Base-by-base conservation (phyloP, 352 stramenopile genomes). In the Globisporangium irregulare region DNA sequence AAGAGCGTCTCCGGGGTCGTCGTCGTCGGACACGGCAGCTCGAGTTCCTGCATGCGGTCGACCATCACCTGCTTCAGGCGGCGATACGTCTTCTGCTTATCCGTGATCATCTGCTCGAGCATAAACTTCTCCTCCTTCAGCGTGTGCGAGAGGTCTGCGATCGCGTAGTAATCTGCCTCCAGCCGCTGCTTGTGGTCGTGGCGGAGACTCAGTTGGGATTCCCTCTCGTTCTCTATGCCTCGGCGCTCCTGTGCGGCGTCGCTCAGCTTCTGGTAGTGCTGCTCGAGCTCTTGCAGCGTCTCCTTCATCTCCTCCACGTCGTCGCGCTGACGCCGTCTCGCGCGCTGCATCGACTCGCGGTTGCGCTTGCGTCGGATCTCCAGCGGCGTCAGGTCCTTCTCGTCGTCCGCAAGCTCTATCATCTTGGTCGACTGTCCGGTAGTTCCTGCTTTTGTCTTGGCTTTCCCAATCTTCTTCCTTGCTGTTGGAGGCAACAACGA, bases 91-190 rank as follows among this genome's bases (percentile, higher is more conserved):
- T 72, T 72, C 29, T 72, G 66, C 62, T 73, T 67, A 18, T 73
- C 68, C 9, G 57, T 67, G 15, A 73, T 51, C 48, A 66, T 61
- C 24, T 58, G 74, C 60, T 86, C 76, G 56, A 82, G 68, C 76
- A 89, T 79, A 60, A 82, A 89, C 63, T 87, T 86, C 43, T 91
- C 80, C 29, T 86, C 77, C 69, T 89, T 83, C 15, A 89, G 68
- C 38, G 70, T 75, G 51, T 82, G 77, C 15, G 82, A 89, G 18
- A 86, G 55, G 50, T 87, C 82, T 1, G 82, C 80, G 54, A 89
- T 64, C 4, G 72, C 73, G 18, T 77, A 79, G 67, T 89, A 91
- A 50, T 87, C 71, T 6, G 79, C 73, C 20, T 89, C 78, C 34
- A 61, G 34, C 1, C 74, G 67, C 58, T 62, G 32, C 4, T 65